Evolutionary conservation across 1,284 basidiomycete species (phyloP), one percentile per base, ranked within the genome.

Genomic region (Hypsizygus ulmarius): DNA sequence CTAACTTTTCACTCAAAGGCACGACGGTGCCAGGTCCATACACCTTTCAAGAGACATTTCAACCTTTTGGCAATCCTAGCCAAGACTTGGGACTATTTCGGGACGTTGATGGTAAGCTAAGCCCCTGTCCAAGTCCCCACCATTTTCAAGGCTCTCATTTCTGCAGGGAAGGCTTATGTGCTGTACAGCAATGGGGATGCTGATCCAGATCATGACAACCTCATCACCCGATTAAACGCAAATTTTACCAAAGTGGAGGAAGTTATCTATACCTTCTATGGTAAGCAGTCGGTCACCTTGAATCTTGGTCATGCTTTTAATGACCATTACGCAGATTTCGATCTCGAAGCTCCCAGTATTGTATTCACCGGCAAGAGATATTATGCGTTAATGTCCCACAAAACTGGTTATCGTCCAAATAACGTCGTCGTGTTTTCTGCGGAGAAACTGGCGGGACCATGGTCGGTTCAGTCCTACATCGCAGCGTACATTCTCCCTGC

Each of bases 391-490:
- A 50, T 50, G 52, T 50, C 45, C 16, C 48, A 53, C 34, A 50
- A 47, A 35, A 51, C 45, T 10, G 45, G 46, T 3, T 48, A 48
- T 27, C 50, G 45, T 34, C 61, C 61, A 12, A 66, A 66, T 40
- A 60, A 63, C 43, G 60, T 58, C 11, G 57, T 62, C n/a, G 55
- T 61, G n/a, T 64, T 61, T 47, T 61, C 60, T n/a, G 58, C 64
- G 1, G 52, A 60, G 29, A 59, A 59, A 15, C 47, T 65, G 32
- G 46, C 53, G 6, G 62, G 61, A 1, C 61, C 64, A 9, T 65
- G 64, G 60, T 61, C 62, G 38, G 53, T 59, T 25, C 59, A 59
- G 33, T 57, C 58, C 5, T 59, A 62, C 45, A 58, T 65, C 18
- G 57, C 62, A 9, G 52, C 58, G 55, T 60, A 33, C 36, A 50